Conservation (phyloP, 169 alveolate genomes). For the Plasmodium gonderi region DNA sequence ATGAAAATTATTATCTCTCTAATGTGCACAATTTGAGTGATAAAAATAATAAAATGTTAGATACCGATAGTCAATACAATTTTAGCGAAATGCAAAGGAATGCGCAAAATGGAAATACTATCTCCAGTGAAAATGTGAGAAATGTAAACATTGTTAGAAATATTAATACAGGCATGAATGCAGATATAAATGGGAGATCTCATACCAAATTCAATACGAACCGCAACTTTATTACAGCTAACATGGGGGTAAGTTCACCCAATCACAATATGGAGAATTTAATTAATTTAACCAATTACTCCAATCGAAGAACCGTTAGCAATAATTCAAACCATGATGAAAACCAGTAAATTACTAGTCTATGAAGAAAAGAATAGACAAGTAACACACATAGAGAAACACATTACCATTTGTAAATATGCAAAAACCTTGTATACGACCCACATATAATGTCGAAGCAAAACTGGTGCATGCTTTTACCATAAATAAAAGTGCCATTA, state of each 20-base stretch:
- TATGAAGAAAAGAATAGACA: not conserved
- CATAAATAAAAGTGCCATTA: too few relatives aligned
- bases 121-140: not conserved
- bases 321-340: constrained; percentile 7
- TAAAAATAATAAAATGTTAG: not conserved
- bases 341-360: not conserved
- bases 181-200: not conserved
- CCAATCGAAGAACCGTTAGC: not conserved
- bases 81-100: constrained; percentile 4
- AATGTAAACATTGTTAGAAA: not conserved
- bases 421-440: too few relatives aligned
- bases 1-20: not conserved
- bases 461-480: too few relatives aligned
- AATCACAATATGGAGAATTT: not conserved
- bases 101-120: not conserved
- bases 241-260: not conserved
- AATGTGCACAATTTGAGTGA: not conserved
- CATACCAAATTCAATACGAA: not conserved
- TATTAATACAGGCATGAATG: not conserved
- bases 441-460: too few relatives aligned
- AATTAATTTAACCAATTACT: not conserved
- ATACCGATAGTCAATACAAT: not conserved
- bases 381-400: not conserved
- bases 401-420: not conserved
- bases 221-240: not conserved